Base-by-base conservation (phyloP, 1,284 basidiomycete species). In the Phenoliferia sp. region DNA sequence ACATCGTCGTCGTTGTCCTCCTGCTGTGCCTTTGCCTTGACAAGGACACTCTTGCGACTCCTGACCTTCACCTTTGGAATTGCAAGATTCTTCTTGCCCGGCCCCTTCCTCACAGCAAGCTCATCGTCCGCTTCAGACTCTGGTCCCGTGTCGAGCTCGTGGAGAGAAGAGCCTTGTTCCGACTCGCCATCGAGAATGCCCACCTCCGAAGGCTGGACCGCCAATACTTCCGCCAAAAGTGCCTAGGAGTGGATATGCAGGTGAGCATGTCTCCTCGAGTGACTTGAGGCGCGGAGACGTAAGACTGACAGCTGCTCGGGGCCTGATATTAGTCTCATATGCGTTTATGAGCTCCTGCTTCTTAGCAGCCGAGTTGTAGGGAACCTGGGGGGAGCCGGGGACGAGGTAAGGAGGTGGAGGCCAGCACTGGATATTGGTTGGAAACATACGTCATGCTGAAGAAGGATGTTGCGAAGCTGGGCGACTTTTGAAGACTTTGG, bases 341-440 rank as follows among this genome's bases (percentile, higher is more conserved):
- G 88, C 80, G 50, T 86, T 82, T 15, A 97, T 85, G 31, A 98
- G 85, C 74, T 91, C 92, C 7, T 87, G 83, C 80, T 98, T 98
- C 70, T 90, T 91, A 75, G 90, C 88, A 1, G 87, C 85, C 7
- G 90, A 86, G 79, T 89, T 44, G 39, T 12, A 91, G 35, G 67
- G 69, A 26, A 73, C 58, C 71, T 73, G 67, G 1, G 0, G 9
- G 10, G 19, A 22, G 12, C 12, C 12, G 22, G 39, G 35, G 60
- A 31, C 26, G 54, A 29, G 28, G 32, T 10, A 61, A n/a, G 34
- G 32, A 22, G 29, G 39, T 32, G 15, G 4, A 19, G 28, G 32
- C n/a, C 48, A 39, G 26, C 17, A 7, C 10, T 6, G 17, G 39
- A 16, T n/a, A n/a, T n/a, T n/a, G n/a, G n/a, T n/a, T n/a, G 28